phyloP scores from a whole-genome alignment of 164 flowering plant genomes.

The Echeveria elegans region DNA sequence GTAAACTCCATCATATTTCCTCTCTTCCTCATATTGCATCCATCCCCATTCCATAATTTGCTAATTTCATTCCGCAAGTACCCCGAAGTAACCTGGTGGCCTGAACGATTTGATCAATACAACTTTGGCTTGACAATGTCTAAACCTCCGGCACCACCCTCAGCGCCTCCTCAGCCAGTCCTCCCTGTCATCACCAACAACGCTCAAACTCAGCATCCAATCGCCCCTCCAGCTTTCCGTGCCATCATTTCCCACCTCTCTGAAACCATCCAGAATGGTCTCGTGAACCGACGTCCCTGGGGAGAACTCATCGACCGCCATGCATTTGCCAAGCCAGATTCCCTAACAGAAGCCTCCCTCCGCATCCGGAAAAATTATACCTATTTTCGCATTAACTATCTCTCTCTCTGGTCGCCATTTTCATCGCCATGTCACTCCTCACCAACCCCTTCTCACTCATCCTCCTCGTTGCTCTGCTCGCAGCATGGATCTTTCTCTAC shows the following conservation, averaged over 20 bases:
- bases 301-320: constrained; percentile 59
- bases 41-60: too few species aligned
- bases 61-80: too few species aligned
- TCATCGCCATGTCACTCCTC: constrained; percentile 54
- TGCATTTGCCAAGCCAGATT: constrained; percentile 54
- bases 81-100: too few species aligned
- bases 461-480: constrained; percentile 43
- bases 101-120: neutral
- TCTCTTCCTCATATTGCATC: too few species aligned
- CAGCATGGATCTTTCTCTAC: constrained; percentile 69
- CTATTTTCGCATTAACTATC: constrained; percentile 71
- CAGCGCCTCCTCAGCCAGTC: constrained; percentile 21
- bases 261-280: constrained; percentile 35
- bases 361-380: constrained; percentile 72
- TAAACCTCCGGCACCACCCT: constrained; percentile 7
- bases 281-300: constrained; percentile 73
- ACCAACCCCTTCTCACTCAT: constrained; percentile 62
- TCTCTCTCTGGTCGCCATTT: constrained; percentile 29
- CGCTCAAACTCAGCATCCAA: constrained; percentile 23
- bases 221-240: constrained; percentile 61
- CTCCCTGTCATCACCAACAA: constrained; percentile 31
- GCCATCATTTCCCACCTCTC: constrained; percentile 45
- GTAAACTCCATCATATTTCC: too few species aligned
- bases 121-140: neutral
- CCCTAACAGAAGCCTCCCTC: constrained; percentile 56